Percentiles rank a stretch among this genome's conserved stretches.
phyloP scores from a whole-genome alignment of 768 basidiomycete species.

The Pholiota molesta region DNA sequence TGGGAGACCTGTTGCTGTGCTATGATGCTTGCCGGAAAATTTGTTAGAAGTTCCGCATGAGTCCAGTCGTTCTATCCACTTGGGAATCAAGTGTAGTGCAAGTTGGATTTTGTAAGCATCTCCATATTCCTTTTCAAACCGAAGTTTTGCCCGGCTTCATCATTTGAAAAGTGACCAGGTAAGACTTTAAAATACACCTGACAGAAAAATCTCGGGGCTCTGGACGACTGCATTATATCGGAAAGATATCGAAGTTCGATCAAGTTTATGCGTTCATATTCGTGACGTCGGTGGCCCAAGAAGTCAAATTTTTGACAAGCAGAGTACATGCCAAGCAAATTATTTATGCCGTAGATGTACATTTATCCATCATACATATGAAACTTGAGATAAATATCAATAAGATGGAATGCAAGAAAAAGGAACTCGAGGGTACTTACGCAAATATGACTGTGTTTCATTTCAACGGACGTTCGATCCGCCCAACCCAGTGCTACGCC shows the following conservation, averaged over 20 bases:
- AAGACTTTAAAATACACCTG: neutral
- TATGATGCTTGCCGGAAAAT: neutral
- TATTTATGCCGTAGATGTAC: neutral
- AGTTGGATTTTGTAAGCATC: too few species aligned
- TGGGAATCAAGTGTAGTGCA: neutral
- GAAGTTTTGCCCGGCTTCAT: neutral
- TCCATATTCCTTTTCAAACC: neutral
- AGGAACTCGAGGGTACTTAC: neutral
- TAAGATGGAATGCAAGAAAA: neutral
- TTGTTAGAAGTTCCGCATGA: neutral
- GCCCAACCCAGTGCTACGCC: slow-evolving; percentile 80
- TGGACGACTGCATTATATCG: too few species aligned
- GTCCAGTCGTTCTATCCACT: neutral
- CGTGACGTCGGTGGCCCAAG: too few species aligned
- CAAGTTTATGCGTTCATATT: neutral
- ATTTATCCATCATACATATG: neutral
- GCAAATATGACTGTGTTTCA: neutral
- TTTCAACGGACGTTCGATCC: slow-evolving; percentile 49
- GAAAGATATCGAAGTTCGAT: neutral
- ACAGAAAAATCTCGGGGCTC: too few species aligned
- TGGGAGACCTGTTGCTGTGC: slow-evolving; percentile 4
- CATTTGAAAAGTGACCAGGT: too few species aligned
- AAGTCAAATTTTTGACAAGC: neutral
- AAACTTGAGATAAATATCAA: neutral
- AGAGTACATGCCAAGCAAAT: neutral